Evolutionary conservation across 768 basidiomycete genomes (phyloP), one percentile per base, ranked within the genome.

Genomic region (Agrocybe pediades): DNA sequence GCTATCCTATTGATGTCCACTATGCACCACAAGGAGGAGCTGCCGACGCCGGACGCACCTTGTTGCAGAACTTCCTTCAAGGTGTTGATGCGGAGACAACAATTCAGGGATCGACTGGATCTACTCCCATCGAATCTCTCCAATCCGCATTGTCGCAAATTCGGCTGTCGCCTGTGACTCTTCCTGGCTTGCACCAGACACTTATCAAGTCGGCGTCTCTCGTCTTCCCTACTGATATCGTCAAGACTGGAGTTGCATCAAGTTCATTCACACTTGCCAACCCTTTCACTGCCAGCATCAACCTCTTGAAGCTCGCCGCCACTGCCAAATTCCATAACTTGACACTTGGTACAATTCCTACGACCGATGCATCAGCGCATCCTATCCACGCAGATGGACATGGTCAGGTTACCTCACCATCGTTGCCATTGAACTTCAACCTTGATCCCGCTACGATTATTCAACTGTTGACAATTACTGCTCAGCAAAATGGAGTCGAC

Each of bases 281-380:
- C 61, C 87, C 87, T 0, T 90, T 90, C 69, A 88, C 86, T 0
- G 86, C 88, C 16, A 81, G 81, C 62, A 81, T 90, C 65, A 86
- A 84, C 63, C 66, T 90, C 15, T 63, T 86, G n/a, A 65, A 72
- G 41, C 67, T 90, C 16, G 69, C 68, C 2, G 80, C 86, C 1
- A 78, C 68, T 5, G 87, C 81, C 0, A 79, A 74, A 0, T 87
- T 78, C 71, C 75, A 79, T 19, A 76, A 74, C 42, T 62, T 89
- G 39, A 75, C 75, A 1, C 65, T 90, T 9, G 87, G 88, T 2
- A 74, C 62, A n/a, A 84, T 88, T 52, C 72, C 84, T 30, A 73
- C 76, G 36, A 73, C 78, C 8, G 84, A 87, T 58, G 52, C 75
- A 17, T 81, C 84, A 16, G 74, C 78, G 1, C 70, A 78, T 51